These are phyloP conservation scores for Pseudotulostoma volvatum DNA, from an alignment of 495 filamentous ascomycete genomes.

Conservation along the genomic window DNA sequence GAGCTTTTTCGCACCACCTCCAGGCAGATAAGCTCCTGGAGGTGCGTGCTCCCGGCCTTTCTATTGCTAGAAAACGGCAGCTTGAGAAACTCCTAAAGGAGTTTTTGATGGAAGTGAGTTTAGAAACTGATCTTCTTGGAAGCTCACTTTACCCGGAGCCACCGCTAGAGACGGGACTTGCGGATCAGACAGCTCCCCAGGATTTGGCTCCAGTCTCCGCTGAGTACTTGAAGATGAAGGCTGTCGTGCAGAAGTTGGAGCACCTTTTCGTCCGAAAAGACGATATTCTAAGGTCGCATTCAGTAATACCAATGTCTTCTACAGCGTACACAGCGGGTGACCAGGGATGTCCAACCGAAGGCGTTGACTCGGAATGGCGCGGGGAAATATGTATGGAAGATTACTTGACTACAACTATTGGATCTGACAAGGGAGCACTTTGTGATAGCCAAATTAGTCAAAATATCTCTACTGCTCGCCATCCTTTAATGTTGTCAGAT, in stretches of 20 bases:
- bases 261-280: neutral
- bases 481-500: constrained; percentile 13
- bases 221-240: too few relatives aligned
- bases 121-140: constrained; percentile 48
- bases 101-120: constrained; percentile 38
- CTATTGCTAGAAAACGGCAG: constrained; percentile 49
- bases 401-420: neutral
- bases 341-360: neutral
- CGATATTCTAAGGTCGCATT: neutral
- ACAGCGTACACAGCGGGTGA: too few relatives aligned
- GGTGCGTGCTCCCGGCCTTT: constrained; percentile 52
- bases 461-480: neutral
- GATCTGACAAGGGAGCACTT: neutral
- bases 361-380: neutral
- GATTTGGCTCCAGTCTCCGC: too few relatives aligned
- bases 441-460: too few relatives aligned
- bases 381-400: neutral
- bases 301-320: too few relatives aligned
- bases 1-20: constrained; percentile 40
- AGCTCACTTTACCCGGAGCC: constrained; percentile 42
- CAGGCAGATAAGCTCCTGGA: constrained; percentile 55
- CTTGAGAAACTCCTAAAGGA: constrained; percentile 51
- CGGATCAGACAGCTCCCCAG: too few relatives aligned
- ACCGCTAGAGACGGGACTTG: too few relatives aligned
- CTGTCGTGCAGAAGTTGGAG: neutral